Base-by-base conservation (phyloP, 148 eudicot species). In the Arctostaphylos glauca region DNA sequence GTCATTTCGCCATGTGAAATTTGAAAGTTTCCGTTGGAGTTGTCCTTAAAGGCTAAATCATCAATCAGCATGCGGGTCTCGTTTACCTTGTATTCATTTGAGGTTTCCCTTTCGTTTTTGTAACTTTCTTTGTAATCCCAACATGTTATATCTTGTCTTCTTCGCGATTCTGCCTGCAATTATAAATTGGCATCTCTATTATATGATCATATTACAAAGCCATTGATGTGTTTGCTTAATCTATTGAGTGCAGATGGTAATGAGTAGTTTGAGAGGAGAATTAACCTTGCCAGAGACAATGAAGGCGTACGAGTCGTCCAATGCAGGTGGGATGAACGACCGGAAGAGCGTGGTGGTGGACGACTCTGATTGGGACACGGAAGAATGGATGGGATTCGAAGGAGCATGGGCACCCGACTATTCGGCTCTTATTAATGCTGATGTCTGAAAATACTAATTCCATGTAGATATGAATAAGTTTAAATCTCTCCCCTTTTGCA, bases 381-480 rank as follows among this genome's bases (percentile, higher is more conserved):
- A 95, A 46, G 95, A 92, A 74, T 94, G 98, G 96, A 91, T 92
- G 93, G 98, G 98, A 7, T 94, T 91, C 93, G 96, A 95, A 92
- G 98, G 95, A 56, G 96, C 97, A 12, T 93, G 97, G 59, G 90
- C 87, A 76, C 90, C 93, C 3, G 94, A 91, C 68, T 95, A 94
- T 79, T 83, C 98, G 2, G 90, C 96, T 77, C 94, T 91, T 38
- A 85, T 95, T 60, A 92, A 93, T 81, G 94, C 95, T 58, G 91
- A 89, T 86, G 86, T 89, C 41, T 90, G 73, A 89, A 56, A 59
- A 18, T 41, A 9, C 2, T 23, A 3, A 6, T 9, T 2, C 9
- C 43, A 53, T 38, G 23, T 48, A 47, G 19, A 19, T 48, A 48
- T n/a, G 9, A 74, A 46, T 8, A n/a, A 18, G 25, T 48, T 8